Evolutionary conservation across 2,329 filamentous ascomycete genomes (phyloP).

Genomic region (Colletotrichum euphorbiae): DNA sequence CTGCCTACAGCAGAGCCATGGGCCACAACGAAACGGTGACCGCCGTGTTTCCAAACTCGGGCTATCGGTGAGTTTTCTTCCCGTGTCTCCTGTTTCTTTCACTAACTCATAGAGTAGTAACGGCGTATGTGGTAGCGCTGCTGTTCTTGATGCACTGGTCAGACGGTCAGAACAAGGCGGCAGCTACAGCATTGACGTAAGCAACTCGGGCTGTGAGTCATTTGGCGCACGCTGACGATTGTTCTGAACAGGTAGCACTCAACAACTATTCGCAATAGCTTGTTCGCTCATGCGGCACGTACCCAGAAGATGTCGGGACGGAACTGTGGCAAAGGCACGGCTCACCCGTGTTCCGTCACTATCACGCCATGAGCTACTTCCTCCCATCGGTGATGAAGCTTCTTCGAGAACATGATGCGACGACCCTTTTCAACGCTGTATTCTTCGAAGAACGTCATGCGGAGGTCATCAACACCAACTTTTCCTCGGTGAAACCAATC

Average conservation of each 20-base stretch:
- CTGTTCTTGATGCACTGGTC: slow-evolving; percentile 55
- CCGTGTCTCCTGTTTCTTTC: background rate
- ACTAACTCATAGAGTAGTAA: slow-evolving; percentile 45
- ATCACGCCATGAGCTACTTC: slow-evolving; percentile 59
- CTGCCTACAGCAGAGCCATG: slow-evolving; percentile 58
- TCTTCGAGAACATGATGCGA: slow-evolving; percentile 50
- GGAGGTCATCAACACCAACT: slow-evolving; percentile 40
- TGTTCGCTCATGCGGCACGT: slow-evolving; percentile 50
- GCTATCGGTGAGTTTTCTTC: slow-evolving; percentile 43
- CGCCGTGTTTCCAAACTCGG: slow-evolving; percentile 47
- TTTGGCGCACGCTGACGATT: background rate
- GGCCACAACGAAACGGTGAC: slow-evolving; percentile 45
- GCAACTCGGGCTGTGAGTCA: slow-evolving; percentile 30
- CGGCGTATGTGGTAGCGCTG: slow-evolving; percentile 54
- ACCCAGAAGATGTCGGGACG: slow-evolving; percentile 45
- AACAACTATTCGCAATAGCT: slow-evolving; percentile 59
- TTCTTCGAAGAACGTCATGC: slow-evolving; percentile 56
- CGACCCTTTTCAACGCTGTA: slow-evolving; percentile 54
- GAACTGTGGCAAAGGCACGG: slow-evolving; percentile 61
- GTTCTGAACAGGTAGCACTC: slow-evolving; percentile 45
- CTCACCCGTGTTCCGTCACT: slow-evolving; percentile 60
- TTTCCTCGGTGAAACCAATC: slow-evolving; percentile 56
- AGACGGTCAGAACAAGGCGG: slow-evolving; percentile 50
- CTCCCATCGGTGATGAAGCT: slow-evolving; percentile 50
- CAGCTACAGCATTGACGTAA: slow-evolving; percentile 18